Base-by-base conservation (phyloP, 176 grass and related monocot genomes). In the Rhynchospora pubera region DNA sequence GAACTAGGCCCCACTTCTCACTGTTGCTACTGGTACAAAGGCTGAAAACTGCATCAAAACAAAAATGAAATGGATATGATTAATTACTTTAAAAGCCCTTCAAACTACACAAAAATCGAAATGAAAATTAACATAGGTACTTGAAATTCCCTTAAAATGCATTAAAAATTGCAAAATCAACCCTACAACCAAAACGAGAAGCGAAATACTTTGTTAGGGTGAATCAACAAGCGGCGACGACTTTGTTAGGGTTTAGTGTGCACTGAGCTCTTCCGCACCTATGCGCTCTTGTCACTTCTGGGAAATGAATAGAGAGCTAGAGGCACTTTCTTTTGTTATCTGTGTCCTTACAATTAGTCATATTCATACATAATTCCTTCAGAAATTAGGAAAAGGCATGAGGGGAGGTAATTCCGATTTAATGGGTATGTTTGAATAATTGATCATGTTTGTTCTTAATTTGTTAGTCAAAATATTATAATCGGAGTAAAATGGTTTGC, bases 1-100 rank as follows among this genome's bases (percentile, higher is more conserved):
- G 94, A 60, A 97, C 83, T 18, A 97, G 90, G 8, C 94, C 94
- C 94, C 94, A 97, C 84, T 97, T 92, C 92, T 28, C 26, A 28
- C 26, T 28, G 26, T 28, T 28, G 26, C 26, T 28, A 28, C 26
- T 28, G 26, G 26, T 28, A 88, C 10, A 90, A 97, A 39, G 92
- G 92, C 53, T 84, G 87, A 57, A 89, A 97, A 88, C 94, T 97
- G 81, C 79, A 51, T 13, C 14, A 63, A 60, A 55, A 68, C 28
- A 57, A 85, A 77, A 64, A 73, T 23, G 46, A 13, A 22, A 57
- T 47, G 12, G 46, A 52, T 26, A 74, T 26, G 46, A 52, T 45
- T 52, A n/a, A 21, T 52, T 6, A 52, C 19, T 73, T 50, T 51
- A 51, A 69, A 48, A 26, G 9, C 21, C 22, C 5, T 53, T 53